These are phyloP conservation scores for Bjerkandera adusta DNA, from an alignment of 1,284 basidiomycete species.

Conservation along the genomic window DNA sequence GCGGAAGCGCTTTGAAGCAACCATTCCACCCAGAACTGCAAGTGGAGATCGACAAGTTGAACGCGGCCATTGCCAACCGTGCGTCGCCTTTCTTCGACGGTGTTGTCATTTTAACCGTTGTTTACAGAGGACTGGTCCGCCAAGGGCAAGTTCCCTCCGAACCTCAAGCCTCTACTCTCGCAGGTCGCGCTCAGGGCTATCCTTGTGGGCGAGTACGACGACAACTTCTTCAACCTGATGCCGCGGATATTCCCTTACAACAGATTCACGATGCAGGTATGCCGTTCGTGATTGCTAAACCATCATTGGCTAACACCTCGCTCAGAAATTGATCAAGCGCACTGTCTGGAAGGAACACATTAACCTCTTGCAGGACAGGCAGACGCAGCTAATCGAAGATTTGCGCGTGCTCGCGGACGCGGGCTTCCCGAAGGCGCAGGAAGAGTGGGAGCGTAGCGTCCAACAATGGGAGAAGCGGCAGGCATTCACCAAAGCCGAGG, in stretches of 20 bases:
- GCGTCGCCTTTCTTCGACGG: slow-evolving; percentile 13
- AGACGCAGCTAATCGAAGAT: slow-evolving; percentile 61
- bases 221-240: slow-evolving; percentile 89
- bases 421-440: slow-evolving; percentile 65
- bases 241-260: slow-evolving; percentile 90
- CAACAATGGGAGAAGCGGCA: slow-evolving; percentile 67
- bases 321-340: slow-evolving; percentile 79
- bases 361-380: slow-evolving; percentile 56
- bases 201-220: slow-evolving; percentile 83
- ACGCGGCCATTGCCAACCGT: slow-evolving; percentile 60
- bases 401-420: slow-evolving; percentile 56
- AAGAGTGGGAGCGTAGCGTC: slow-evolving; percentile 71
- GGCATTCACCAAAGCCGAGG: slow-evolving; percentile 40
- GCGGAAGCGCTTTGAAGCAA: slow-evolving; percentile 36
- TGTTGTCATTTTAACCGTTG: not conserved
- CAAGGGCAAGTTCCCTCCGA: slow-evolving; percentile 87
- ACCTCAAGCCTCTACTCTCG: slow-evolving; percentile 72
- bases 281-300: slow-evolving; percentile 48
- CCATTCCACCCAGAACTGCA: slow-evolving; percentile 71
- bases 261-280: slow-evolving; percentile 82
- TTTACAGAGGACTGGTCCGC: slow-evolving; percentile 61
- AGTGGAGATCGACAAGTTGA: slow-evolving; percentile 59
- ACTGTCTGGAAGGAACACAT: slow-evolving; percentile 72
- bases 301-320: not conserved
- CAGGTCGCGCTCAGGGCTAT: slow-evolving; percentile 79